Percentiles rank a stretch among this genome's conserved stretches.
phyloP scores from a whole-genome alignment of 192 early-diverging fungal species.

The Backusella australiensis region DNA sequence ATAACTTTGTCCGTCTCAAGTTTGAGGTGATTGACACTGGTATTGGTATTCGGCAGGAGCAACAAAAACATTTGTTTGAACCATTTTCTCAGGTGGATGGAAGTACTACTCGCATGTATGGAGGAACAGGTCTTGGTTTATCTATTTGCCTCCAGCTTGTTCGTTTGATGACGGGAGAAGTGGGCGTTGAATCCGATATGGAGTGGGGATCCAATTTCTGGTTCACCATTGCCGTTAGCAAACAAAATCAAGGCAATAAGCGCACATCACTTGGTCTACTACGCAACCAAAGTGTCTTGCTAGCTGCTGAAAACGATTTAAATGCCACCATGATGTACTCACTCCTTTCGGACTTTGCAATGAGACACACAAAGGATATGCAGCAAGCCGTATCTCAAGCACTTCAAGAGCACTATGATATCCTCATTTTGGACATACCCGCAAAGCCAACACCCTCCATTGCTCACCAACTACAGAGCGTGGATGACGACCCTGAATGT shows the following conservation, averaged over 20 bases:
- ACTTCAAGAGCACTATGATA: constrained; percentile 15
- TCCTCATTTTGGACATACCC: constrained; percentile 29
- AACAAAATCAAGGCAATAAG: background rate
- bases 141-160: constrained; percentile 61
- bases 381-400: constrained; percentile 22
- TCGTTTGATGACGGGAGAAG: constrained; percentile 56
- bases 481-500: constrained; percentile 27
- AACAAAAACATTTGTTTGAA: constrained; percentile 51
- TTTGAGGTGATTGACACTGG: constrained; percentile 52
- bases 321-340: constrained; percentile 25
- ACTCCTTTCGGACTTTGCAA: constrained; percentile 20
- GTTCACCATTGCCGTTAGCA: constrained; percentile 40
- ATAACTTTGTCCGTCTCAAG: constrained; percentile 33
- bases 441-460: constrained; percentile 13
- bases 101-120: constrained; percentile 61
- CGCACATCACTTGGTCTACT: background rate
- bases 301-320: constrained; percentile 15
- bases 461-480: constrained; percentile 16
- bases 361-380: constrained; percentile 14
- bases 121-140: constrained; percentile 65
- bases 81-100: constrained; percentile 69
- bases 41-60: constrained; percentile 50
- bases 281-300: constrained; percentile 3
- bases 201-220: constrained; percentile 49
- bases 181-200: constrained; percentile 40